Evolutionary conservation across 2,329 filamentous ascomycete genomes (phyloP), one percentile per base, ranked within the genome.

Genomic region (Epichloe glyceriae): DNA sequence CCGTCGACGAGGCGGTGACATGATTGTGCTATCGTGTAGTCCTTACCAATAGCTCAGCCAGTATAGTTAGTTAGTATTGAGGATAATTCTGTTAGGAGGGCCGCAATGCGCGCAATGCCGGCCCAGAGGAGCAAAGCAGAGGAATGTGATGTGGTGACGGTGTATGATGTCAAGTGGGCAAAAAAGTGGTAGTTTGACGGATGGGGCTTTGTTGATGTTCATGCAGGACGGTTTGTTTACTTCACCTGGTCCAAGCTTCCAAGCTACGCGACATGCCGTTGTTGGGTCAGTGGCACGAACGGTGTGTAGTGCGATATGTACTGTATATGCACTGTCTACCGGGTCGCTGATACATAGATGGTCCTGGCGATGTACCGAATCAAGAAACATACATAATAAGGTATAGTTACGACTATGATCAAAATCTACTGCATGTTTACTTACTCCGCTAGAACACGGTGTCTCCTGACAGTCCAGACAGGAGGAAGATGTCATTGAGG

Each of bases 1-100:
- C 53, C 70, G 69, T 58, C 70, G 70, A 60, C 68, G 68, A 52
- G 68, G 66, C 48, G 67, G 66, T 50, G 68, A 65, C 66, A 71
- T 72, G 53, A 46, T 64, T 46, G 43, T 22, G 37, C 30, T 35
- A 40, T 40, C 10, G 41, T n/a, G 35, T n/a, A 19, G 42, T 39
- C 48, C 30, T 33, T 12, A 17, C 15, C 42, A 33, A 40, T 39
- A 12, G 20, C 14, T 38, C 22, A n/a, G 26, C 48, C 14, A 20
- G 22, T 40, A 17, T 39, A 46, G 42, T 34, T 34, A 10, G 15
- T 43, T 34, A 10, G 15, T 43, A 19, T 26, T 41, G 33, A 38
- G 15, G 35, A 40, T 43, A 53, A 50, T 5, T 26, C 41, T 52
- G 44, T 35, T 47, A 14, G 4, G 22, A 22, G n/a, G 41, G 33